phyloP scores from a whole-genome alignment of 352 stramenopile genomes.

The Achlya hypogyna region DNA sequence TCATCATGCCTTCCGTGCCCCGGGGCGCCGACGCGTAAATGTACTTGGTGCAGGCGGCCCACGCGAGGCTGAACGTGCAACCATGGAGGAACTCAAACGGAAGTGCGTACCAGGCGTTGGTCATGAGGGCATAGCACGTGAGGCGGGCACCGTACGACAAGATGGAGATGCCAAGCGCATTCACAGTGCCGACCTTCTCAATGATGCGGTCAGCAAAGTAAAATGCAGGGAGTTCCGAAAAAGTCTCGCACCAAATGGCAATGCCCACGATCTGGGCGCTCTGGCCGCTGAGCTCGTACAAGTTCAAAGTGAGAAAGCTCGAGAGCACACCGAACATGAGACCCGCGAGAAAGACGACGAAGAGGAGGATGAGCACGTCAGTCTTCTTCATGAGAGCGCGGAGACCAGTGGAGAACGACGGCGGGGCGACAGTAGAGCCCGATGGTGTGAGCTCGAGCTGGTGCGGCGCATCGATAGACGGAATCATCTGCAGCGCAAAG shows the following conservation, averaged over 20 bases:
- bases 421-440: neutral
- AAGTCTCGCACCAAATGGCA: constrained; percentile 57
- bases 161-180: constrained; percentile 43
- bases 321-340: constrained; percentile 52
- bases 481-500: constrained; percentile 16
- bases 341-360: constrained; percentile 51
- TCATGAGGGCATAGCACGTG: constrained; percentile 49
- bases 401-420: neutral
- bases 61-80: constrained; percentile 57
- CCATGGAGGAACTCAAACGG: constrained; percentile 60
- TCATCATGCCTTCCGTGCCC: constrained; percentile 66
- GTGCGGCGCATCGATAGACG: neutral
- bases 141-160: constrained; percentile 51
- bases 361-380: constrained; percentile 57
- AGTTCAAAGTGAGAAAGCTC: constrained; percentile 62
- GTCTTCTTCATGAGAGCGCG: constrained; percentile 19
- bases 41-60: constrained; percentile 74
- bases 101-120: constrained; percentile 52
- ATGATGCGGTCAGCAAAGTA: constrained; percentile 69
- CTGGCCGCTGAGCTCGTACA: constrained; percentile 63
- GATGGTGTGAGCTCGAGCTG: neutral
- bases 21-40: constrained; percentile 50
- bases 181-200: constrained; percentile 41
- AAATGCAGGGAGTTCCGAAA: constrained; percentile 64
- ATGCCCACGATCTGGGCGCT: constrained; percentile 51